Base-by-base conservation (phyloP, 139 green algal genomes). In the Nannochloris sp. region DNA sequence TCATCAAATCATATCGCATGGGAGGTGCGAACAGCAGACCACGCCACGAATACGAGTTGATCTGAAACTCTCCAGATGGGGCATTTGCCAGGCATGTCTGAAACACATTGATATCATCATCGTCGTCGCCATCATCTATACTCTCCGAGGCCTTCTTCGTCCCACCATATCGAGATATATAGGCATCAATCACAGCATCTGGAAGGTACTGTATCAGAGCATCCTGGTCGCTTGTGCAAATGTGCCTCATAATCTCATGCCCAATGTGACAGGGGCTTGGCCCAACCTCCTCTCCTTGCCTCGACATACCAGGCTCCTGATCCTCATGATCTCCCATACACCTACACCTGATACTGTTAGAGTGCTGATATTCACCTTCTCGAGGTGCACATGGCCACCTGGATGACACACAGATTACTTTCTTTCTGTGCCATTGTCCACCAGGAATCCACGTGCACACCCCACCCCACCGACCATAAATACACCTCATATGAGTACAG, bases 141-240 rank as follows among this genome's bases (percentile, higher is more conserved):
- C 46, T 53, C 1, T 28, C n/a, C 9, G 17, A 23, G 6, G 17
- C 13, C 58, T 6, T 23, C 58, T 20, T 29, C 50, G 4, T 23
- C 11, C 5, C 56, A n/a, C 56, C 25, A 53, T 64, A 44, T 50
- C 25, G n/a, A n/a, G 6, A 23, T 30, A 64, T 17, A 51, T 29
- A 29, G 11, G 20, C 25, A 31, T 64, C 58, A 51, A 64, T 64
- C 23, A 64, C 16, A n/a, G 58, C 58, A 49, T 64, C 58, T n/a
- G 58, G 58, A 16, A 64, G 25, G 26, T 64, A 64, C 12, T 29
- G 20, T 28, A 64, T 64, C 17, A 53, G 17, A 23, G 46, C 16
- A 53, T 53, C 46, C n/a, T 53, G 46, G 17, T 23, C 46, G 9
- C 6, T 4, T 8, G n/a, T 23, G 20, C 20, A 23, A 23, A 23